Evolutionary conservation across 164 flowering plant species (phyloP).

Genomic region (Litsea cubeba): DNA sequence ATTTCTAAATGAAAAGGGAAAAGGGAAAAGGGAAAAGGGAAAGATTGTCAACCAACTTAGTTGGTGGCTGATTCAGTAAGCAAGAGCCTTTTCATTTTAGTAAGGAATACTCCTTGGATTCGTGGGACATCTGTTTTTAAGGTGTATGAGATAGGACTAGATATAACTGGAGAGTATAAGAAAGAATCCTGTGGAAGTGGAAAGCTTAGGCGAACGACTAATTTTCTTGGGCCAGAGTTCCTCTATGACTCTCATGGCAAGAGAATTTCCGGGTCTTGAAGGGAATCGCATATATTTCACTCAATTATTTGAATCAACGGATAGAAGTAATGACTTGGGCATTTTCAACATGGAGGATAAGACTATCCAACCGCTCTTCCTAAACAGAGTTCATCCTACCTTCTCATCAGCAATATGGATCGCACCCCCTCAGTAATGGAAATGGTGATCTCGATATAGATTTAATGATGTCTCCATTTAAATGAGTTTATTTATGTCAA

Average conservation of each 20-base stretch:
- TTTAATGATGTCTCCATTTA: too few species aligned
- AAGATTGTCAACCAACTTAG: too few species aligned
- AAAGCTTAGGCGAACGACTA: not conserved
- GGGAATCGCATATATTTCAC: slow-evolving; percentile 31
- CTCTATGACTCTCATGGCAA: slow-evolving; percentile 33
- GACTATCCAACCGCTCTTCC: not conserved
- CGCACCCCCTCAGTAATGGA: not conserved
- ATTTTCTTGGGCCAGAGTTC: slow-evolving; percentile 71
- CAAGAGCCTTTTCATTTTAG: slow-evolving; percentile 18
- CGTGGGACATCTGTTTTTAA: slow-evolving; percentile 38
- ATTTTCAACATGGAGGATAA: slow-evolving; percentile 16
- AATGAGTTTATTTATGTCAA: too few species aligned
- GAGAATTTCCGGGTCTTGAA: slow-evolving; percentile 35
- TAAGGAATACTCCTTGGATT: slow-evolving; percentile 25
- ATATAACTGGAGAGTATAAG: too few species aligned
- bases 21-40: too few species aligned
- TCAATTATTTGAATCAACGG: not conserved
- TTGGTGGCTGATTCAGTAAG: slow-evolving; percentile 46
- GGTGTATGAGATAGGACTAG: slow-evolving; percentile 22
- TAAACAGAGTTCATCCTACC: slow-evolving; percentile 4
- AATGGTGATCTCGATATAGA: too few species aligned
- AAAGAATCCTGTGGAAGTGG: too few species aligned
- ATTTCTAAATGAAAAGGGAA: too few species aligned
- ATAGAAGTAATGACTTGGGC: slow-evolving; percentile 12
- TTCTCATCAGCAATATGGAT: slow-evolving; percentile 21